phyloP scores from a whole-genome alignment of 2,329 filamentous ascomycete genomes.

The Trichoderma polysporum region DNA sequence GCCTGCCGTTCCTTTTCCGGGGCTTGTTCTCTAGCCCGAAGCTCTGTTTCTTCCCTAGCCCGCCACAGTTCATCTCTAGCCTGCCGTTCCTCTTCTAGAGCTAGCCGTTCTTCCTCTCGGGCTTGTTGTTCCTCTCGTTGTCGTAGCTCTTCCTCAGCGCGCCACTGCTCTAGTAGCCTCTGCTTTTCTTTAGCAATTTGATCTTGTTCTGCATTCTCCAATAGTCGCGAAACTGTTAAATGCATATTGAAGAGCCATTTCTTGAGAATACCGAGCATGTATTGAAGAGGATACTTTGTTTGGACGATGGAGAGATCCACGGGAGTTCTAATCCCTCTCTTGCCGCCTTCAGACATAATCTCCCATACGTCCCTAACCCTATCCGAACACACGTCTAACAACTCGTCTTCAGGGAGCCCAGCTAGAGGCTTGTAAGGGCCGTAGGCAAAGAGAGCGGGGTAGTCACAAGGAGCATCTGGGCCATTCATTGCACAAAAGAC shows the following conservation, averaged over 20 bases:
- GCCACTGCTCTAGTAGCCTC: neutral
- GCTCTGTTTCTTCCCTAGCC: neutral
- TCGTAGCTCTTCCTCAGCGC: neutral
- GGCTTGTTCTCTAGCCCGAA: neutral
- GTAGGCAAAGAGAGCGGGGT: slow-evolving; percentile 22
- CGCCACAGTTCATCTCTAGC: neutral
- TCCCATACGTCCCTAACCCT: slow-evolving; percentile 27
- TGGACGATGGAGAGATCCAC: slow-evolving; percentile 1
- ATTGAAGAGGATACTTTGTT: neutral
- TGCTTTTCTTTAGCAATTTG: neutral
- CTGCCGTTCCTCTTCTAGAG: neutral
- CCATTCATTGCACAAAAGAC: slow-evolving; percentile 33
- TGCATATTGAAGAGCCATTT: slow-evolving; percentile 4
- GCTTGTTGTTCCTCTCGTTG: neutral
- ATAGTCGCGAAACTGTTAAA: neutral
- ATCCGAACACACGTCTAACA: slow-evolving; percentile 27
- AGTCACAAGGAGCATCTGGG: neutral
- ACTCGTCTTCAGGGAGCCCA: slow-evolving; percentile 16
- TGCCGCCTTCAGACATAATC: neutral
- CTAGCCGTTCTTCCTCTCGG: neutral
- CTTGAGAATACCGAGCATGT: slow-evolving; percentile 1
- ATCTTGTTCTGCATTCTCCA: neutral
- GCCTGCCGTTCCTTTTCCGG: neutral
- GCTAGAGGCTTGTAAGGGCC: slow-evolving; percentile 32
- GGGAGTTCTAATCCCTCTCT: neutral